Percentiles rank a stretch among this genome's conserved stretches.
Evolutionary conservation across 495 filamentous ascomycete species (phyloP).

Genomic region (Neurospora sp.): DNA sequence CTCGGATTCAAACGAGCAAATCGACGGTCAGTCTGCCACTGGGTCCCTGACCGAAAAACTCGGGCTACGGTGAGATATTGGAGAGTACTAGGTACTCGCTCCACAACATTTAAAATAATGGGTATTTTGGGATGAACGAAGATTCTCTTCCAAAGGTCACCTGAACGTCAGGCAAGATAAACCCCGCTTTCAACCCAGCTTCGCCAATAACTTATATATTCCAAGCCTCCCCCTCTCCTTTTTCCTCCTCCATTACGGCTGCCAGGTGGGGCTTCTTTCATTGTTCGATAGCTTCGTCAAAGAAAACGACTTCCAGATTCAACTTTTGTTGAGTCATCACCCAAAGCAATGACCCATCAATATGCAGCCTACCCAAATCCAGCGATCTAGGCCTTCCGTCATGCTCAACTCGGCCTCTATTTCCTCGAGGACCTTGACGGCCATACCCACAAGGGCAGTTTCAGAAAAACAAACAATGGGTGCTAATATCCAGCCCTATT

Average conservation of each 20-base stretch:
- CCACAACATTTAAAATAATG: background rate
- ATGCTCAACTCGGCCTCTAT: background rate
- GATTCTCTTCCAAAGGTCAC: background rate
- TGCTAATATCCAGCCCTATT: background rate
- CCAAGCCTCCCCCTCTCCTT: background rate
- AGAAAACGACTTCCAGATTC: background rate
- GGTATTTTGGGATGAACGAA: background rate
- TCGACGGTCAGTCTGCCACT: background rate
- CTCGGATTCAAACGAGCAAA: background rate
- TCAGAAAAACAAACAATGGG: background rate
- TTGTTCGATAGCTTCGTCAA: background rate
- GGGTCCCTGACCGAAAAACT: background rate
- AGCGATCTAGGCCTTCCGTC: background rate
- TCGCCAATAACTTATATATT: background rate
- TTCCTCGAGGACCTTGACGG: background rate
- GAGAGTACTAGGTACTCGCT: background rate
- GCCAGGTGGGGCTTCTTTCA: background rate
- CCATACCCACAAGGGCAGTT: background rate
- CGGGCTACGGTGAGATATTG: background rate
- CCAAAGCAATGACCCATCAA: background rate
- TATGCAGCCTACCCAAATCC: background rate
- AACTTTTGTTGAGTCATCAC: background rate
- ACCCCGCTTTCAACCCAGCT: background rate
- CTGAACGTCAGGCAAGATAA: background rate
- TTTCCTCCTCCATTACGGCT: background rate